A percentile compares a stretch with the other conserved stretches of the same genome.
phyloP scores from a whole-genome alignment of 2,329 filamentous ascomycete genomes.

The Amylocarpus encephaloides region DNA sequence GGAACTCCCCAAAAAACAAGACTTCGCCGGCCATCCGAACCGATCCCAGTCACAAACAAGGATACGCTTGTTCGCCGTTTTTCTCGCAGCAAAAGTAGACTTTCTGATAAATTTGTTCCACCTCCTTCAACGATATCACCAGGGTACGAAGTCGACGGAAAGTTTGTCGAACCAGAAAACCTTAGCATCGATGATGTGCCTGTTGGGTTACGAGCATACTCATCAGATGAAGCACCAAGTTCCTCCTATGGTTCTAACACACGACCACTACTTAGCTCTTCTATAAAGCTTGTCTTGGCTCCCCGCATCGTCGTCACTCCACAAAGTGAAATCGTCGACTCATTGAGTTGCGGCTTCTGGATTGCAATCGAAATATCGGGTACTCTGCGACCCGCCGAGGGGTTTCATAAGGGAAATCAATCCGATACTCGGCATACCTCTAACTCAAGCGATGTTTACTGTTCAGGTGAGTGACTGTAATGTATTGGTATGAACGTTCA shows the following conservation, averaged over 20 bases:
- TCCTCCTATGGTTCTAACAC: constrained; percentile 4
- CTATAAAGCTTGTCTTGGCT: constrained; percentile 19
- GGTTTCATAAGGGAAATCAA: constrained; percentile 5
- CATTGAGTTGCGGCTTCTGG: constrained; percentile 29
- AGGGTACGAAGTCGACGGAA: constrained; percentile 4
- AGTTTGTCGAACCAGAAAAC: constrained; percentile 12
- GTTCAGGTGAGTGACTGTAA: constrained; percentile 1
- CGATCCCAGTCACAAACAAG: constrained; percentile 9
- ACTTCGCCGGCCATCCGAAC: constrained; percentile 5
- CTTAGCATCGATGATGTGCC: constrained; percentile 19
- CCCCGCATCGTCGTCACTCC: constrained; percentile 30
- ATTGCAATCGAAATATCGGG: constrained; percentile 33
- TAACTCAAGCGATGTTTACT: neutral
- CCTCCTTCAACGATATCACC: constrained; percentile 4
- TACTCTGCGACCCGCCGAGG: constrained; percentile 20
- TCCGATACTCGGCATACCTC: neutral
- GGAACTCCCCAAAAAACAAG: constrained; percentile 11
- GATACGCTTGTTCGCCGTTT: constrained; percentile 22
- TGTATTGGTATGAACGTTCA: neutral
- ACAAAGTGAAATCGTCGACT: constrained; percentile 28
- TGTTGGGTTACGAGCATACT: constrained; percentile 15
- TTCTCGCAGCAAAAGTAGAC: constrained; percentile 18
- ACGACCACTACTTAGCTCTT: constrained; percentile 1
- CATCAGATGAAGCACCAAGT: constrained; percentile 4
- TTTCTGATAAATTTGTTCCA: neutral